Evolutionary conservation across 2,329 filamentous ascomycete species (phyloP).

Genomic region (Triangularia verruculosa): DNA sequence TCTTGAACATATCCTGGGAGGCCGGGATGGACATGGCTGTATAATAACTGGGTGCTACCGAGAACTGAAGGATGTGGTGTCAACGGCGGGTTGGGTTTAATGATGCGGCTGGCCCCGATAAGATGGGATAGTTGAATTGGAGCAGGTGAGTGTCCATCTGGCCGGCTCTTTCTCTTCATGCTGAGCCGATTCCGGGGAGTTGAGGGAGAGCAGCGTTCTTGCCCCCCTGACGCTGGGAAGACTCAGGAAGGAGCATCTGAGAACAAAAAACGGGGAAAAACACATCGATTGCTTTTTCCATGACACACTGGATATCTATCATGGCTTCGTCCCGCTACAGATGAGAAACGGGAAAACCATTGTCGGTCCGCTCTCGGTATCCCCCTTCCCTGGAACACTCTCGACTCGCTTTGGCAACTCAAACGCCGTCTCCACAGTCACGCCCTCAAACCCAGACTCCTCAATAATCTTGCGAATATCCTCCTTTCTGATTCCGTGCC

Average conservation of each 20-base stretch:
- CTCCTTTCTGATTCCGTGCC: slow-evolving; percentile 47
- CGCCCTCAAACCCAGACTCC: slow-evolving; percentile 48
- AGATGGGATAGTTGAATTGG: not conserved
- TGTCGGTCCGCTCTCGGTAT: slow-evolving; percentile 22
- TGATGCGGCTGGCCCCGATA: not conserved
- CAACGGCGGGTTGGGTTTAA: not conserved
- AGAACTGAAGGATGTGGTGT: not conserved
- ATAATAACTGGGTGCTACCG: not conserved
- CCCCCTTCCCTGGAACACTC: slow-evolving; percentile 41
- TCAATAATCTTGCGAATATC: slow-evolving; percentile 43
- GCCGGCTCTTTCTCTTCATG: too few relatives aligned
- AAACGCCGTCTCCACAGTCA: slow-evolving; percentile 47
- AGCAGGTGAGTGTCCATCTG: too few relatives aligned
- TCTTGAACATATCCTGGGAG: not conserved
- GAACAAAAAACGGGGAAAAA: too few relatives aligned
- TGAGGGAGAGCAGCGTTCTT: too few relatives aligned
- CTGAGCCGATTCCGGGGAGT: too few relatives aligned
- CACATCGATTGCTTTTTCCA: not conserved
- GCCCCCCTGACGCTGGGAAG: too few relatives aligned
- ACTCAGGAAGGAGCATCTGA: too few relatives aligned
- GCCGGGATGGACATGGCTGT: not conserved
- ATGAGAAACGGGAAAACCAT: slow-evolving; percentile 41
- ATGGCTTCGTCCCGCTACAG: slow-evolving; percentile 33
- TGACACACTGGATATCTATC: not conserved
- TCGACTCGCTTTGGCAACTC: slow-evolving; percentile 50